phyloP scores from a whole-genome alignment of 257 asterid genomes.

The Leptodermis oblonga region DNA sequence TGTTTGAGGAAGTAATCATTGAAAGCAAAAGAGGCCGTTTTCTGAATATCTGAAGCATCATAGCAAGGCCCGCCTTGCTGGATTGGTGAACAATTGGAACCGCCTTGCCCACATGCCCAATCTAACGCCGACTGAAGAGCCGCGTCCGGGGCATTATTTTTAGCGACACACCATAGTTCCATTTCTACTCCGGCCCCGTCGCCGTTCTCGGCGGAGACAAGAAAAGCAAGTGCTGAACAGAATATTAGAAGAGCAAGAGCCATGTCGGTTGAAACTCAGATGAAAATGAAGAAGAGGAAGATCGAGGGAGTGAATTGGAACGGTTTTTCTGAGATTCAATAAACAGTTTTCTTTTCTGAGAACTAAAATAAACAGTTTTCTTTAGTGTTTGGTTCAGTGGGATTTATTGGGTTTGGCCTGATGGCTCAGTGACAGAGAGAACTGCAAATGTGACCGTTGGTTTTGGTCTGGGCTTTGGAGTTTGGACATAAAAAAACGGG shows the following conservation, averaged over 20 bases:
- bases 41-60: constrained; percentile 57
- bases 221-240: constrained; percentile 2
- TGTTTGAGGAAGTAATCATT: constrained; percentile 62
- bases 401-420: not conserved
- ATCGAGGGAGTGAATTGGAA: not conserved
- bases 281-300: not conserved
- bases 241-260: constrained; percentile 9
- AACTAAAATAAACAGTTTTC: not conserved
- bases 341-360: not conserved
- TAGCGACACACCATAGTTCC: constrained; percentile 93
- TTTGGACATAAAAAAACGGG: not conserved
- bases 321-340: too few relatives aligned
- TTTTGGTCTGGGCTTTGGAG: not conserved
- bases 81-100: constrained; percentile 69
- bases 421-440: constrained; percentile 2
- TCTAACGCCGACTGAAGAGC: constrained; percentile 71
- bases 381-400: not conserved
- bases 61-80: constrained; percentile 79
- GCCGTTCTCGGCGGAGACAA: constrained; percentile 33
- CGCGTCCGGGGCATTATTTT: constrained; percentile 78
- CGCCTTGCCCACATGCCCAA: constrained; percentile 88
- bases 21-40: constrained; percentile 80
- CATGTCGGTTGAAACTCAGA: constrained; percentile 4
- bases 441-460: constrained; percentile 22
- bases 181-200: constrained; percentile 26